Evolutionary conservation across 768 basidiomycete genomes (phyloP), one percentile per base, ranked within the genome.

Genomic region (Sistotremastrum niveocremeum): DNA sequence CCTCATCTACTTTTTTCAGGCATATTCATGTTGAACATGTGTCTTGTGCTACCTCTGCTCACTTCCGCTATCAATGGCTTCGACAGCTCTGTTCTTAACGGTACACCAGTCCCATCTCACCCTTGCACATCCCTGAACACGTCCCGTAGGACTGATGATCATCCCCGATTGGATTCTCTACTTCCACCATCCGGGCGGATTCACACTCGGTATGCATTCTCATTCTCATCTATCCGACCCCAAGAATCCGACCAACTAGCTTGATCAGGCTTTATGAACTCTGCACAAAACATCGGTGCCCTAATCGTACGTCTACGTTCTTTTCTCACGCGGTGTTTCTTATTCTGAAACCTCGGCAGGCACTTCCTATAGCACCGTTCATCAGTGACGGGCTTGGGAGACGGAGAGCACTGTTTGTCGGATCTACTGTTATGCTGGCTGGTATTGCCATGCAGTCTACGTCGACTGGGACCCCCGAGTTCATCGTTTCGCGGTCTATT

Each of bases 51-150:
- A 10, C 77, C 81, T 2, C 65, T 84, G n/a, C 60, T 82, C 46
- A 80, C 81, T 10, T 73, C 79, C 11, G 64, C 71, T 9, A 72
- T 73, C 42, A 83, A 81, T 60, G 81, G 83, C 29, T 69, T 79
- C 42, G 78, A 82, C 56, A 76, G 77, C 3, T 81, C 79, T n/a
- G 60, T 80, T 39, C 66, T 80, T 10, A 81, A 81, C 53, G 69
- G 68, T 65, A 35, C n/a, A 56, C 42, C 29, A 37, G 36, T n/a
- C 28, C 39, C 4, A 7, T 20, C 31, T 37, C 32, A 41, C 4
- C 31, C 3, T 20, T 20, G 9, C n/a, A n/a, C 40, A 32, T 20
- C 34, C 11, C 34, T 12, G 33, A 36, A 29, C 38, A 12, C 43
- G 8, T 29, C 41, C 32, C 7, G 2, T 48, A 80, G 81, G 80